Percentiles rank a stretch among this genome's conserved stretches.
Conservation (phyloP, 163 green algal genomes). For the Volvox carteri region DNA sequence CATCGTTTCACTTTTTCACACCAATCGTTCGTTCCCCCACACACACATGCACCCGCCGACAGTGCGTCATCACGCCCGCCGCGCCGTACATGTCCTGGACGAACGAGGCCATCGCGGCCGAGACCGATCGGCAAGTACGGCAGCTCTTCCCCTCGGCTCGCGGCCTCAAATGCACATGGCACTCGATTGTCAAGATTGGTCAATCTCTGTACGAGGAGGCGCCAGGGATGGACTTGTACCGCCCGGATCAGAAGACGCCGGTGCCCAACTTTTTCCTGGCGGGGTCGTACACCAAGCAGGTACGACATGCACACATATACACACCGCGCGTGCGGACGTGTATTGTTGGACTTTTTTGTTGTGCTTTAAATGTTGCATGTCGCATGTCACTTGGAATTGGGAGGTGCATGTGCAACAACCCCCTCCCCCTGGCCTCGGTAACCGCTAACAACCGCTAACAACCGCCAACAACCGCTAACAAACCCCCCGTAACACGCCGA, state of each 20-base stretch:
- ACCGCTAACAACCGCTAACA: no score
- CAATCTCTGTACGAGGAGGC: slow-evolving; percentile 96
- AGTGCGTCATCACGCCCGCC: slow-evolving; percentile 96
- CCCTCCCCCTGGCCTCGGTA: no score
- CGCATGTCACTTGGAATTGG: no score
- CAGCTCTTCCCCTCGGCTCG: slow-evolving; percentile 92
- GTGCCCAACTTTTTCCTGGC: slow-evolving; percentile 97
- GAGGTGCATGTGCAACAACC: no score
- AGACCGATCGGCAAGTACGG: slow-evolving; percentile 90
- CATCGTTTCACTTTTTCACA: background rate
- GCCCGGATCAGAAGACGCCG: slow-evolving; percentile 85
- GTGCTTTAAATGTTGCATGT: no score
- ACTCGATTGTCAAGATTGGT: slow-evolving; percentile 96
- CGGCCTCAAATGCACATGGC: slow-evolving; percentile 86
- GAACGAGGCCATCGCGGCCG: slow-evolving; percentile 92
- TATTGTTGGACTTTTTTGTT: no score
- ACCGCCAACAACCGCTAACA: no score
- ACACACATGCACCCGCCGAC: no score
- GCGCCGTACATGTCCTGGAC: slow-evolving; percentile 93
- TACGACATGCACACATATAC: no score
- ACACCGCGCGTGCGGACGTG: no score
- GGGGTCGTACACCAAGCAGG: slow-evolving; percentile 92
- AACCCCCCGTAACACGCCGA: no score
- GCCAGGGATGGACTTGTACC: slow-evolving; percentile 83
- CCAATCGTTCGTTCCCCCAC: background rate